phyloP scores from a whole-genome alignment of 2,329 filamentous ascomycete species.

The Diatrype stigma region DNA sequence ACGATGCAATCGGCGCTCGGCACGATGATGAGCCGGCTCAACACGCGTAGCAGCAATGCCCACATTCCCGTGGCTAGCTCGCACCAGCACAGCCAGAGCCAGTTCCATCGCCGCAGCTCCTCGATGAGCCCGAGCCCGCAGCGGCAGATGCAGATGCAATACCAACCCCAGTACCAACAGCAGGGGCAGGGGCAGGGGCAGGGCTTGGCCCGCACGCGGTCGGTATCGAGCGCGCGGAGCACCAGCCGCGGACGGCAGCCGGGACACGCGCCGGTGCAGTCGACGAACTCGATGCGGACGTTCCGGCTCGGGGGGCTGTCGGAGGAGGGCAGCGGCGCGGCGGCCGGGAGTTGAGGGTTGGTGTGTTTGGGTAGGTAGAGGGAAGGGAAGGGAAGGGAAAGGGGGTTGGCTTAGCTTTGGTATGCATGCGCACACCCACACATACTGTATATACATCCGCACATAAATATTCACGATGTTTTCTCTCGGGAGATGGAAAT shows the following conservation, averaged over 20 bases:
- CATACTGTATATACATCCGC: too few relatives aligned
- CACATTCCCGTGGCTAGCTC: background rate
- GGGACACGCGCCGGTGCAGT: conserved; percentile 16
- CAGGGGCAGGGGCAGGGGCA: background rate
- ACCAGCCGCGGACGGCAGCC: conserved; percentile 1
- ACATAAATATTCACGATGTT: too few relatives aligned
- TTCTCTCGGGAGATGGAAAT: too few relatives aligned
- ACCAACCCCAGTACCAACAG: too few relatives aligned
- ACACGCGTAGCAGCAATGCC: conserved; percentile 25
- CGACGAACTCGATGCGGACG: conserved; percentile 21
- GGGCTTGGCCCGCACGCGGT: background rate
- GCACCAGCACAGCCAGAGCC: too few relatives aligned
- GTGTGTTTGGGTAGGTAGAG: background rate
- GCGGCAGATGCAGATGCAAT: background rate
- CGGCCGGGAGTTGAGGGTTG: conserved; percentile 9
- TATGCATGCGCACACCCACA: too few relatives aligned
- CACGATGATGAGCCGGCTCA: conserved; percentile 30
- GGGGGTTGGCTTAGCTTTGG: too few relatives aligned
- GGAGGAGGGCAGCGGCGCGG: conserved; percentile 11
- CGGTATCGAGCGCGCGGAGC: conserved; percentile 3
- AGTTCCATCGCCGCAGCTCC: too few relatives aligned
- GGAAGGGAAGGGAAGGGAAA: too few relatives aligned
- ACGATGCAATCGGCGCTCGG: conserved; percentile 22
- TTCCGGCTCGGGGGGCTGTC: conserved; percentile 18
- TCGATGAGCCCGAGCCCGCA: background rate